Evolutionary conservation across 2,329 filamentous ascomycete genomes (phyloP).

Genomic region (Cercospora zeae-maydis): DNA sequence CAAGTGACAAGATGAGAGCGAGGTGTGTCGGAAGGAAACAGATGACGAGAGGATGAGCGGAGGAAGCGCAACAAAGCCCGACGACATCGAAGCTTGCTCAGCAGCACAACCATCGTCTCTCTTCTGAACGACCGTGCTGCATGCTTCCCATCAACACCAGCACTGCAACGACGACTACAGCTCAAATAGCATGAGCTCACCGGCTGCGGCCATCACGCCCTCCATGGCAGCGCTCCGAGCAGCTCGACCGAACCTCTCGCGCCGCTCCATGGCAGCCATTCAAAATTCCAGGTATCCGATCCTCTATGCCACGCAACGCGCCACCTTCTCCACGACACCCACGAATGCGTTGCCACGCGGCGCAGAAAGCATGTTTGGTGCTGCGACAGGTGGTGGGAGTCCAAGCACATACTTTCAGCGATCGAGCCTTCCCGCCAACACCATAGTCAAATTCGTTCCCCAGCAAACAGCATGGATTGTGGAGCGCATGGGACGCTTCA

Average conservation of each 20-base stretch:
- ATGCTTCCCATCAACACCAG: background rate
- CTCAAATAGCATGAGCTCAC: background rate
- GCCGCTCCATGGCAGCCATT: slow-evolving; percentile 34
- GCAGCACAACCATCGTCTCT: background rate
- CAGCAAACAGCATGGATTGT: slow-evolving; percentile 99
- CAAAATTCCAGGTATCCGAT: slow-evolving; percentile 34
- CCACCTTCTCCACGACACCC: slow-evolving; percentile 29
- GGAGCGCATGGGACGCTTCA: slow-evolving; percentile 98
- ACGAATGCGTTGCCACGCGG: slow-evolving; percentile 30
- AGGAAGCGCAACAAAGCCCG: background rate
- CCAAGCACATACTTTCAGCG: slow-evolving; percentile 43
- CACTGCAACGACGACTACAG: background rate
- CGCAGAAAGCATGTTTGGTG: slow-evolving; percentile 37
- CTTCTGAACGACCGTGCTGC: background rate
- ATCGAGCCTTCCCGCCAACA: slow-evolving; percentile 77
- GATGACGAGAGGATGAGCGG: background rate
- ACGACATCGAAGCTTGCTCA: background rate
- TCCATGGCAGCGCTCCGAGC: slow-evolving; percentile 39
- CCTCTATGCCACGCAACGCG: slow-evolving; percentile 26
- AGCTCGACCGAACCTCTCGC: slow-evolving; percentile 35
- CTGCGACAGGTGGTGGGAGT: slow-evolving; percentile 28
- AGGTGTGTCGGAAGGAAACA: background rate
- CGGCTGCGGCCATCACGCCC: background rate
- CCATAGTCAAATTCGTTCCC: slow-evolving; percentile 87
- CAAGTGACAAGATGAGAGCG: background rate